Evolutionary conservation across 1,284 basidiomycete genomes (phyloP), one percentile per base, ranked within the genome.

Genomic region (Pascua guehoae): DNA sequence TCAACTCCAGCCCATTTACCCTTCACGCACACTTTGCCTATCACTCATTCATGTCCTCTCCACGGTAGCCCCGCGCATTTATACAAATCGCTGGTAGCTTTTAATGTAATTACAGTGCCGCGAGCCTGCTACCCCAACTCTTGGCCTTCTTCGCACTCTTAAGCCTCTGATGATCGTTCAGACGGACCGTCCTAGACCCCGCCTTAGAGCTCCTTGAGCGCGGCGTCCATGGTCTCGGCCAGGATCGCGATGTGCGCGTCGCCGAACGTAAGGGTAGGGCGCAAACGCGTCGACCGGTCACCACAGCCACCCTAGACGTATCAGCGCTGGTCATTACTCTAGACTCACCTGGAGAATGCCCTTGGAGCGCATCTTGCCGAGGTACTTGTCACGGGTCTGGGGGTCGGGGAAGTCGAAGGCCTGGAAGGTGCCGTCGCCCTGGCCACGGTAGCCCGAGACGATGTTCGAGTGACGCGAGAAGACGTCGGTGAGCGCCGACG

Each of bases 191-290:
- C 24, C 7, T 32, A 32, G 24, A 32, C 24, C 24, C 24, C 3
- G 24, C 42, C n/a, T 44, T 48, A 53, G 41, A 77, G 17, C 47
- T 71, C 61, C 54, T 64, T 63, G 36, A 77, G 55, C 9, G 69
- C 69, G 52, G 63, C 54, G 52, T 75, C 69, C 36, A 77, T 63
- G 41, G 65, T 66, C 42, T 73, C 69, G 24, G 78, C 57, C 54
- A 81, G 70, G 37, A 81, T 62, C 49, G 76, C 78, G 15, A 72
- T 70, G 58, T 81, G 79, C 49, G 69, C 67, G 57, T 77, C 69
- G 47, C 77, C 78, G 66, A 82, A 82, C 10, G 80, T 78, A 47
- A 82, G 72, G 77, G 77, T 79, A 0, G 81, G 81, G 57, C 82
- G 66, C 50, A 83, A 68, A 39, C 81, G 69, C 12, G 82, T 75